These are phyloP conservation scores for Aspergillus sclerotioniger DNA, from an alignment of 495 filamentous ascomycete genomes.

Conservation along the genomic window DNA sequence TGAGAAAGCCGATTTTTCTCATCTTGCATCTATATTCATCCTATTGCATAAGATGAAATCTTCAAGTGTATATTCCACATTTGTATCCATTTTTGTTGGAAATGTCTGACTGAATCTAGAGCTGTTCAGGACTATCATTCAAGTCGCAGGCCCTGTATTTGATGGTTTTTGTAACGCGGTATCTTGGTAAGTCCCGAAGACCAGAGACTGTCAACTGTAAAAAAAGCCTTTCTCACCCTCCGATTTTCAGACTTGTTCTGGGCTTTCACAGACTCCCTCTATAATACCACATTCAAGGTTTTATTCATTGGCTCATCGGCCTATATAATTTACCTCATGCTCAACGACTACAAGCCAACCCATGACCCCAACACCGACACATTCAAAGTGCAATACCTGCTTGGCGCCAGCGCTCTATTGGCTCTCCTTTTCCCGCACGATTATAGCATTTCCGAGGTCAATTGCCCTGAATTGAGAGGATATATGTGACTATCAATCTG, in stretches of 20 bases:
- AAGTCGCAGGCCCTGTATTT: conserved; percentile 95
- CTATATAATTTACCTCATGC: conserved; percentile 96
- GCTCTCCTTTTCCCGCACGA: conserved; percentile 80
- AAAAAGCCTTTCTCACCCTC: background rate
- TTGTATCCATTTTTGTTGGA: background rate
- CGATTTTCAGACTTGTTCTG: conserved; percentile 72
- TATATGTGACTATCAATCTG: conserved; percentile 2
- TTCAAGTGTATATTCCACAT: conserved; percentile 63
- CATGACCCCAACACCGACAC: conserved; percentile 95
- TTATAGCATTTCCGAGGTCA: conserved; percentile 65
- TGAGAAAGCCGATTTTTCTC: conserved; percentile 80
- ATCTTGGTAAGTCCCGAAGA: conserved; percentile 62
- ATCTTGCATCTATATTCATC: conserved; percentile 90
- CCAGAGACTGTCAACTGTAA: background rate
- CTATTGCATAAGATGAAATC: conserved; percentile 93
- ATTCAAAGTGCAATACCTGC: conserved; percentile 90
- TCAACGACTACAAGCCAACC: conserved; percentile 91
- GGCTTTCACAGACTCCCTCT: conserved; percentile 74
- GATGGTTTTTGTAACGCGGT: conserved; percentile 87
- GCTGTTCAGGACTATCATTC: conserved; percentile 95
- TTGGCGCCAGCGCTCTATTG: conserved; percentile 73
- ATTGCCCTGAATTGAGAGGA: conserved; percentile 1
- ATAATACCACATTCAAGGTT: conserved; percentile 94
- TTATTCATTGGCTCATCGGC: conserved; percentile 85
- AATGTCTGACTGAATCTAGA: conserved; percentile 54